Conservation (phyloP, 768 basidiomycete species). For the Austroboletus eburneus region DNA sequence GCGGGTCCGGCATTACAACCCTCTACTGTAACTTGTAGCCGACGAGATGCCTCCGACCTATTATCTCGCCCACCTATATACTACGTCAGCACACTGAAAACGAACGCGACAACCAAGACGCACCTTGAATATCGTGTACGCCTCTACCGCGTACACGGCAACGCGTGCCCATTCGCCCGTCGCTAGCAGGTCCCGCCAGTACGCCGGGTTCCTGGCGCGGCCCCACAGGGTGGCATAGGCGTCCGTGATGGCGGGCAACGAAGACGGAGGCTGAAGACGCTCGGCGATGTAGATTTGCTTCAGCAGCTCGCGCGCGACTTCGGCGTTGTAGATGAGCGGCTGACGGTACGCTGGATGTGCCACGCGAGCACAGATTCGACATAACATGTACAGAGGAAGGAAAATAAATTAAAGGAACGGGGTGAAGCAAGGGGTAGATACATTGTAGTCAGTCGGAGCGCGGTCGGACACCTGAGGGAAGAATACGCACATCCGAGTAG, state of each 20-base stretch:
- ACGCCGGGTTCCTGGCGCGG: slow-evolving; percentile 52
- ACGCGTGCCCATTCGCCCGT: slow-evolving; percentile 67
- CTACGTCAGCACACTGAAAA: neutral
- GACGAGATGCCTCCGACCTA: slow-evolving; percentile 74
- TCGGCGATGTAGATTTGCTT: slow-evolving; percentile 75
- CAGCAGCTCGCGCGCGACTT: slow-evolving; percentile 69
- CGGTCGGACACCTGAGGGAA: neutral
- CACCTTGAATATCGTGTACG: slow-evolving; percentile 88
- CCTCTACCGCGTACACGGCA: slow-evolving; percentile 76
- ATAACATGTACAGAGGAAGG: too few relatives aligned
- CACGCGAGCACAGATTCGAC: too few relatives aligned
- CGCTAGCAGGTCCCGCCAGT: slow-evolving; percentile 55
- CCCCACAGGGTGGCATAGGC: slow-evolving; percentile 66
- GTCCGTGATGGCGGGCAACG: slow-evolving; percentile 45
- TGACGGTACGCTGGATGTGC: slow-evolving; percentile 58
- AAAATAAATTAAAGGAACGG: too few relatives aligned
- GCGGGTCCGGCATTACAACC: neutral
- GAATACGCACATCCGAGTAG: slow-evolving; percentile 50
- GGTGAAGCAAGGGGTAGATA: too few relatives aligned
- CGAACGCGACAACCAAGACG: neutral
- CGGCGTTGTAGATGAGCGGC: slow-evolving; percentile 73
- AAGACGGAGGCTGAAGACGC: slow-evolving; percentile 56
- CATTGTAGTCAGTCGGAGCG: slow-evolving; percentile 1
- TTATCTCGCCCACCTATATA: slow-evolving; percentile 77
- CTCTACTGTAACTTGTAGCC: slow-evolving; percentile 68